A percentile compares a stretch with the other conserved stretches of the same genome.
These are phyloP conservation scores for Prosopis cineraria DNA, from an alignment of 306 rosid genomes.

Conservation along the genomic window DNA sequence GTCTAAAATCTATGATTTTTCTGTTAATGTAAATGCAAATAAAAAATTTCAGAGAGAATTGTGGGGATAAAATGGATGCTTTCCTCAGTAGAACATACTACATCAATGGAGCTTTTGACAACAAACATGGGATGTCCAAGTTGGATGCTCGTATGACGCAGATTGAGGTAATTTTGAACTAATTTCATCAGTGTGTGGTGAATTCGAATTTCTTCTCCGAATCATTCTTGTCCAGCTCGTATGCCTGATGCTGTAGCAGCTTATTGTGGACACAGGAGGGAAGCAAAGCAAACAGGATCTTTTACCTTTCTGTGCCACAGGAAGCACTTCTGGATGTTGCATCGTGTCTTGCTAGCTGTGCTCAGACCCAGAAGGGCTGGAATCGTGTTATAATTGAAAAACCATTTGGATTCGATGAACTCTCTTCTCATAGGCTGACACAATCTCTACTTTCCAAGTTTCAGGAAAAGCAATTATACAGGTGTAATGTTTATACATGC, in stretches of 20 bases:
- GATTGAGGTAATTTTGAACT: slow-evolving; percentile 68
- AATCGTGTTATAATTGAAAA: slow-evolving; percentile 90
- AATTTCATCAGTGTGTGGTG: slow-evolving; percentile 16
- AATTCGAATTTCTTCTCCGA: slow-evolving; percentile 22
- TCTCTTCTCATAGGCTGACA: slow-evolving; percentile 74
- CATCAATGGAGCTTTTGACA: slow-evolving; percentile 76
- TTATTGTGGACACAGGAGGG: slow-evolving; percentile 63
- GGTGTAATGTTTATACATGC: slow-evolving; percentile 51
- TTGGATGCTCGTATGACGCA: slow-evolving; percentile 73
- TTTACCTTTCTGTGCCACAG: slow-evolving; percentile 94
- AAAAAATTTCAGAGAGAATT: slow-evolving; percentile 63
- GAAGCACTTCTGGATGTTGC: slow-evolving; percentile 88
- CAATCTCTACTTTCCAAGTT: slow-evolving; percentile 82
- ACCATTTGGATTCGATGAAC: slow-evolving; percentile 82
- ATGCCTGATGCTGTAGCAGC: slow-evolving; percentile 47
- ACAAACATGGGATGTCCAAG: slow-evolving; percentile 73
- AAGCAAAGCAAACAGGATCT: slow-evolving; percentile 79
- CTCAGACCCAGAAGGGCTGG: slow-evolving; percentile 89
- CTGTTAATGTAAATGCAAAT: slow-evolving; percentile 19
- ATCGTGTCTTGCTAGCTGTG: slow-evolving; percentile 65
- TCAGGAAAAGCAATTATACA: slow-evolving; percentile 85
- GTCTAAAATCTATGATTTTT: background rate
- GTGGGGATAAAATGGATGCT: slow-evolving; percentile 73
- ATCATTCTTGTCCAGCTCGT: slow-evolving; percentile 13
- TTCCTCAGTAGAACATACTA: slow-evolving; percentile 79